These are phyloP conservation scores for Pythium vanterpoolii DNA, from an alignment of 352 stramenopile species.

Conservation along the genomic window DNA sequence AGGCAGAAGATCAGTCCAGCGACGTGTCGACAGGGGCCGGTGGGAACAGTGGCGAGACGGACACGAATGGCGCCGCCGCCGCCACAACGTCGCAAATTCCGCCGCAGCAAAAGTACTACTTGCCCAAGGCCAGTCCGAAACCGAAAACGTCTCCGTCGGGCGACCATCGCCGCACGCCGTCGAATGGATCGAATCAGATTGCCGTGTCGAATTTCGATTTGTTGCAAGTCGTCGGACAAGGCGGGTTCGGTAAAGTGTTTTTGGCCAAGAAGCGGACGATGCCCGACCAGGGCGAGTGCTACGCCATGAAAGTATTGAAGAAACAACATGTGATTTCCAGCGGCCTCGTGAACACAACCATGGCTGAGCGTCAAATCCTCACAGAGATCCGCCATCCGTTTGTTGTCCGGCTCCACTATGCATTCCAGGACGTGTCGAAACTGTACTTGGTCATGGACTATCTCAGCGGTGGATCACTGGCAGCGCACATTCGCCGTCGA, in stretches of 20 bases:
- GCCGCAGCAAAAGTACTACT: conserved; percentile 73
- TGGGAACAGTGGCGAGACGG: neutral
- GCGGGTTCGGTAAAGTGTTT: conserved; percentile 98
- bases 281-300: conserved; percentile 91
- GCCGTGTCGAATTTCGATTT: conserved; percentile 93
- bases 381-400: conserved; percentile 92
- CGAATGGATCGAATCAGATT: conserved; percentile 38
- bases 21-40: conserved; percentile 54
- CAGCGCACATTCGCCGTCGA: conserved; percentile 85
- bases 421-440: conserved; percentile 92
- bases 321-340: conserved; percentile 91
- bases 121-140: conserved; percentile 70
- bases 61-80: neutral
- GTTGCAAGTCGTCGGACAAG: conserved; percentile 97
- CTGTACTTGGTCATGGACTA: conserved; percentile 94
- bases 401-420: conserved; percentile 93
- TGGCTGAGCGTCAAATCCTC: conserved; percentile 90
- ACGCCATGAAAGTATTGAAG: conserved; percentile 98
- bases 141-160: conserved; percentile 19
- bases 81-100: conserved; percentile 31
- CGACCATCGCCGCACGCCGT: conserved; percentile 10
- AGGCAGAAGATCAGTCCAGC: conserved; percentile 61
- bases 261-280: conserved; percentile 92
- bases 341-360: conserved; percentile 92
- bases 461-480: conserved; percentile 87